Conservation (phyloP, 2,329 filamentous ascomycete species). For the Aspergillus costaricaensis region DNA sequence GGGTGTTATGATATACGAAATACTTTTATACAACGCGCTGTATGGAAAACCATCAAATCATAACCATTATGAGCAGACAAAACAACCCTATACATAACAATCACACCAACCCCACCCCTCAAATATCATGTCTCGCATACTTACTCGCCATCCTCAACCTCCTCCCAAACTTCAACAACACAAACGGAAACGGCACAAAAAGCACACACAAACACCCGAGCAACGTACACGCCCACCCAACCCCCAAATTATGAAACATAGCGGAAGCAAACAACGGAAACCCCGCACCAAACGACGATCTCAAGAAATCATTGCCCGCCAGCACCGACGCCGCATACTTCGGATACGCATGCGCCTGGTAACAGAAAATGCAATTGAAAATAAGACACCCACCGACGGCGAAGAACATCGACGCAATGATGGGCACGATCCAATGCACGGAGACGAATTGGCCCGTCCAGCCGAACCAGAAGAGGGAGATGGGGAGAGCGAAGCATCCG, state of each 20-base stretch:
- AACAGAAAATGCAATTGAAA: conserved; percentile 73
- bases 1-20: too few relatives aligned
- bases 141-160: conserved; percentile 24
- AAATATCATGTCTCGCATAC: conserved; percentile 26
- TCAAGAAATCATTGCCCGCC: conserved; percentile 70
- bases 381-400: conserved; percentile 70
- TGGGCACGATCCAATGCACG: conserved; percentile 65
- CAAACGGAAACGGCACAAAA: conserved; percentile 44
- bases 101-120: not conserved
- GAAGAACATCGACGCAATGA: conserved; percentile 64
- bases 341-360: conserved; percentile 72
- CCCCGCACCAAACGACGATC: conserved; percentile 56
- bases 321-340: conserved; percentile 71
- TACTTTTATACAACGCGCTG: too few relatives aligned
- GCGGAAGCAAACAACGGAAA: conserved; percentile 34
- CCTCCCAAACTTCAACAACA: conserved; percentile 24
- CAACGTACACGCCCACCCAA: conserved; percentile 33
- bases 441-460: conserved; percentile 62
- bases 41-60: not conserved
- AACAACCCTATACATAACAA: too few relatives aligned
- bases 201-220: conserved; percentile 31
- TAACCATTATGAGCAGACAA: not conserved
- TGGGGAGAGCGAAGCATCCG: conserved; percentile 59
- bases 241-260: conserved; percentile 38
- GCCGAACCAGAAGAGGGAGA: conserved; percentile 69